Conservation (phyloP, 169 alveolate genomes). For the Plasmodium yoelii region DNA sequence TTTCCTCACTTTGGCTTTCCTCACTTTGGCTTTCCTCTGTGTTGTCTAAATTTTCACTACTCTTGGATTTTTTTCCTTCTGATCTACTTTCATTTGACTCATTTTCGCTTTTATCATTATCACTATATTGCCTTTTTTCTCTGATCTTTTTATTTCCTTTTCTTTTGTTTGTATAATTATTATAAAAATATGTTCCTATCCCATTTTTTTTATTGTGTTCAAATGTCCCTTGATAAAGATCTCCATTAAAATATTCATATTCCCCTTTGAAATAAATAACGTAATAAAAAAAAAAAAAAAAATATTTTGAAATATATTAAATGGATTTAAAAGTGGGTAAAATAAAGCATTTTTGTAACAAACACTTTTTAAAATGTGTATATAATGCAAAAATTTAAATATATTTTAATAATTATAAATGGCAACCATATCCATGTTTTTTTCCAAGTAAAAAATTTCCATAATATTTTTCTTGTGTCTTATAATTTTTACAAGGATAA, state of each 20-base stretch:
- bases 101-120: background rate
- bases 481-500: slow-evolving; percentile 34
- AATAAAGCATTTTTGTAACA: background rate
- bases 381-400: background rate
- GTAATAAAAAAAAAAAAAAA: background rate
- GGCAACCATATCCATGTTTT: slow-evolving; percentile 70
- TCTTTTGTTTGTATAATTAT: slow-evolving; percentile 6
- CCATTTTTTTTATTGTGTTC: slow-evolving; percentile 63
- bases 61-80: background rate
- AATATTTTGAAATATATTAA: background rate
- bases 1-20: background rate
- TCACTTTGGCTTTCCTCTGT: slow-evolving; percentile 7
- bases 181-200: slow-evolving; percentile 55
- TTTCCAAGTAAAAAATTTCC: slow-evolving; percentile 58
- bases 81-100: background rate
- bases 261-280: slow-evolving; percentile 32
- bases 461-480: slow-evolving; percentile 50
- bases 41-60: background rate
- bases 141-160: background rate
- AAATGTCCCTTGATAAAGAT: slow-evolving; percentile 41
- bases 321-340: too few species aligned
- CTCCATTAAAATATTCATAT: slow-evolving; percentile 50
- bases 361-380: background rate
- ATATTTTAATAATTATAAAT: background rate
- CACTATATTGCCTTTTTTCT: background rate